phyloP scores from a whole-genome alignment of 2,329 filamentous ascomycete genomes.

The Lizonia empirigonia region DNA sequence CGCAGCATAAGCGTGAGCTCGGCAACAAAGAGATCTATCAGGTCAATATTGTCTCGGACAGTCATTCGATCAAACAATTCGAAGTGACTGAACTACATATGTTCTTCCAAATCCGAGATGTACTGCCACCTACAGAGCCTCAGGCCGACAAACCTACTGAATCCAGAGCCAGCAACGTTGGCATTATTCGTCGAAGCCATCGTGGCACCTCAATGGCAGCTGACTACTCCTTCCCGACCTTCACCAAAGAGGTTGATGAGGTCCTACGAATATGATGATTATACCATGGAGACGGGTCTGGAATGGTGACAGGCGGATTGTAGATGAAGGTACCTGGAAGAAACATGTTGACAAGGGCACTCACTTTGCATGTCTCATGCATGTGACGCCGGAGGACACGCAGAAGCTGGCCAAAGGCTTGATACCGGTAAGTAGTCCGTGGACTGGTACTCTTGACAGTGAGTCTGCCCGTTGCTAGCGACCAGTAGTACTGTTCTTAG shows the following conservation, averaged over 20 bases:
- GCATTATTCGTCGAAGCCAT: neutral
- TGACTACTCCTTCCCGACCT: neutral
- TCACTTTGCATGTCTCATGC: slow-evolving; percentile 1
- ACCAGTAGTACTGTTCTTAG: too few relatives aligned
- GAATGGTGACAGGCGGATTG: slow-evolving; percentile 1
- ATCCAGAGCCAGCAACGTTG: neutral
- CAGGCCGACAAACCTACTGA: neutral
- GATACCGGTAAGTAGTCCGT: neutral
- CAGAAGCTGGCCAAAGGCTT: neutral
- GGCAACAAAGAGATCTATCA: slow-evolving; percentile 25
- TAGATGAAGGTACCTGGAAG: slow-evolving; percentile 12
- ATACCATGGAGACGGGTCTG: neutral
- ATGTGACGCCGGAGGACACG: slow-evolving; percentile 1
- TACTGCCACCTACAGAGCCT: slow-evolving; percentile 3
- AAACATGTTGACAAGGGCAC: neutral
- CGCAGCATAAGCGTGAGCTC: slow-evolving; percentile 24
- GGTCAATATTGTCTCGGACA: slow-evolving; percentile 20
- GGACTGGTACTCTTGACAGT: neutral
- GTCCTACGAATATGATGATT: neutral
- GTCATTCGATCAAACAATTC: neutral
- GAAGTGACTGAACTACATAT: slow-evolving; percentile 12
- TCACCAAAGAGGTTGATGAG: neutral
- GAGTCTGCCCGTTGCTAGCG: neutral
- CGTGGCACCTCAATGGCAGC: neutral
- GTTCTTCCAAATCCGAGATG: slow-evolving; percentile 24